phyloP scores from a whole-genome alignment of 2,329 filamentous ascomycete species.

The Aureobasidium namibiae region DNA sequence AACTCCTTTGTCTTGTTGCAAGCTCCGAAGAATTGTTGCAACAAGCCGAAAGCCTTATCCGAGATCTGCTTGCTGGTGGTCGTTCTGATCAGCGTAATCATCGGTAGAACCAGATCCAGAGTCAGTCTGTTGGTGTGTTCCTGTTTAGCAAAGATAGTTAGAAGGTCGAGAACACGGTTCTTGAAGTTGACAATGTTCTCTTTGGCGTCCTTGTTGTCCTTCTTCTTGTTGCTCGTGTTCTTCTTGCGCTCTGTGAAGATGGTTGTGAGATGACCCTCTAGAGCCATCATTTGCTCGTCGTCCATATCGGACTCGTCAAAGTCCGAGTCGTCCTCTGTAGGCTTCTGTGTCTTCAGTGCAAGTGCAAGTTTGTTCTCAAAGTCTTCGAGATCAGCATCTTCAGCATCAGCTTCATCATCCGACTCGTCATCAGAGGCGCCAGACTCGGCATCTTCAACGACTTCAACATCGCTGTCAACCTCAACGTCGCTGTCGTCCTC shows the following conservation, averaged over 20 bases:
- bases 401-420: conserved; percentile 27
- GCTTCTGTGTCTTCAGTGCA: conserved; percentile 59
- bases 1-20: conserved; percentile 42
- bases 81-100: conserved; percentile 68
- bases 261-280: conserved; percentile 74
- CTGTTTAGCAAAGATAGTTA: conserved; percentile 76
- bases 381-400: conserved; percentile 46
- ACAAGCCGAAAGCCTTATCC: conserved; percentile 62
- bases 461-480: conserved; percentile 20
- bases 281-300: conserved; percentile 87
- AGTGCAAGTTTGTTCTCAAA: conserved; percentile 71
- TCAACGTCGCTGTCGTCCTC: conserved; percentile 21
- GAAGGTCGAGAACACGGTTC: conserved; percentile 78
- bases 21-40: conserved; percentile 63
- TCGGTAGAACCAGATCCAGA: conserved; percentile 63
- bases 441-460: conserved; percentile 20
- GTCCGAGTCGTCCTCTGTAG: conserved; percentile 51
- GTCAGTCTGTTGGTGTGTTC: conserved; percentile 61
- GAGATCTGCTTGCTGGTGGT: conserved; percentile 69
- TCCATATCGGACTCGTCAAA: conserved; percentile 72
- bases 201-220: conserved; percentile 79
- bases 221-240: conserved; percentile 58
- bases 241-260: conserved; percentile 76
- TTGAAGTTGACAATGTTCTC: conserved; percentile 92
- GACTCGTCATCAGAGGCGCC: conserved; percentile 13